These are phyloP conservation scores for Phialophora chinensis DNA, from an alignment of 2,329 filamentous ascomycete species.

Conservation along the genomic window DNA sequence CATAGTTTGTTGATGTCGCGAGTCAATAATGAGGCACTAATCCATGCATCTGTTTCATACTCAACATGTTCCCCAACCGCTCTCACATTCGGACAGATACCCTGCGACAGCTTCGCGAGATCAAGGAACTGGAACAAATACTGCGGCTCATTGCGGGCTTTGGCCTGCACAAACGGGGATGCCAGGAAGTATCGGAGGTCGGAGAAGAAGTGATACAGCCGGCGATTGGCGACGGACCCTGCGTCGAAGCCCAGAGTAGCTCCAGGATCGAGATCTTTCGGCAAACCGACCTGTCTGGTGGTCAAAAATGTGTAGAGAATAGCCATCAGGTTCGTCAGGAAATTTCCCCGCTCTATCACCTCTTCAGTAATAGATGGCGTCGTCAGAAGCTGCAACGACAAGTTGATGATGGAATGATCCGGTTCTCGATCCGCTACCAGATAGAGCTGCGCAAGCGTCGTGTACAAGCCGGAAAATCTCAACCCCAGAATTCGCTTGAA, in stretches of 20 bases:
- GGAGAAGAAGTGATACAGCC: constrained; percentile 97
- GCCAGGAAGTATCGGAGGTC: constrained; percentile 91
- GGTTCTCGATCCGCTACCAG: constrained; percentile 95
- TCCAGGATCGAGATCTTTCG: constrained; percentile 82
- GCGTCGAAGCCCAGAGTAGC: constrained; percentile 92
- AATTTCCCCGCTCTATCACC: constrained; percentile 92
- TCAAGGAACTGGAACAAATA: constrained; percentile 96
- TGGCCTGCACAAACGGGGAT: constrained; percentile 84
- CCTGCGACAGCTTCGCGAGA: constrained; percentile 92
- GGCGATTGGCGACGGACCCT: constrained; percentile 89
- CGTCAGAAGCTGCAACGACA: constrained; percentile 94
- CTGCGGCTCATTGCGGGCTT: constrained; percentile 78
- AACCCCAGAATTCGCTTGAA: constrained; percentile 94
- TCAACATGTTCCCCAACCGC: constrained; percentile 96
- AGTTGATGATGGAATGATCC: constrained; percentile 97
- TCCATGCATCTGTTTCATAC: constrained; percentile 98
- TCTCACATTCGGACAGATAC: constrained; percentile 91
- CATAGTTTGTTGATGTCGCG: constrained; percentile 93
- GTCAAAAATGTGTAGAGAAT: constrained; percentile 98
- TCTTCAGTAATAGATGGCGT: constrained; percentile 96
- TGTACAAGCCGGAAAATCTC: constrained; percentile 94
- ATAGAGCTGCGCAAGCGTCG: constrained; percentile 89
- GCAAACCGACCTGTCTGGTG: constrained; percentile 92
- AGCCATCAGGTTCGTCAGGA: constrained; percentile 90
- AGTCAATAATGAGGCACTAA: constrained; percentile 91